These are phyloP conservation scores for Fusarium pseudonygamai DNA, from an alignment of 2,329 filamentous ascomycete species.

Conservation along the genomic window DNA sequence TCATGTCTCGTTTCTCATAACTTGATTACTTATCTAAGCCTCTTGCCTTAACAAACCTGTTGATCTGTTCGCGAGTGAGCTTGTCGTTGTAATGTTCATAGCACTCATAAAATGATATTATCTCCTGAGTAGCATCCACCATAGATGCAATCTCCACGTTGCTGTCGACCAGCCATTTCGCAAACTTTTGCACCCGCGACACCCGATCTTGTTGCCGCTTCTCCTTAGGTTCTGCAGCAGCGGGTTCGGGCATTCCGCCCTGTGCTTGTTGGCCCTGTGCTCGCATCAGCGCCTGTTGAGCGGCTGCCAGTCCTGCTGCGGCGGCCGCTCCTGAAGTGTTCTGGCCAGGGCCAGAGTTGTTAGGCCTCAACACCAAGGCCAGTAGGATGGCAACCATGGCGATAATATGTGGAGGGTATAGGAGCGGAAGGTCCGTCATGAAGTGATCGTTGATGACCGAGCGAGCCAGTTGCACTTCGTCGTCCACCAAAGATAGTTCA, in stretches of 20 bases:
- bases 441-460: conserved; percentile 92
- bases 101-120: conserved; percentile 87
- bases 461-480: conserved; percentile 81
- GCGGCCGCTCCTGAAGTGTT: conserved; percentile 44
- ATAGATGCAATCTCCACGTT: conserved; percentile 85
- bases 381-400: conserved; percentile 88
- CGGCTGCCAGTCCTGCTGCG: conserved; percentile 58
- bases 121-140: conserved; percentile 89
- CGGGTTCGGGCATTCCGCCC: conserved; percentile 28
- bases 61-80: conserved; percentile 65
- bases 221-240: conserved; percentile 52
- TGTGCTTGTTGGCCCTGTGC: conserved; percentile 50
- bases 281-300: conserved; percentile 59
- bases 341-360: conserved; percentile 44
- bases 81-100: conserved; percentile 71
- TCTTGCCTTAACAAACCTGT: conserved; percentile 67
- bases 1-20: conserved; percentile 40
- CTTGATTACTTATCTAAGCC: conserved; percentile 60
- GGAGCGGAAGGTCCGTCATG: conserved; percentile 87
- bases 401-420: conserved; percentile 86
- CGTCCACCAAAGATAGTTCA: conserved; percentile 76
- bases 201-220: conserved; percentile 65
- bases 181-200: conserved; percentile 71
- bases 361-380: conserved; percentile 81
- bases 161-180: conserved; percentile 86